These are phyloP conservation scores for Pichia thaimueangensis DNA, from an alignment of 805 yeast genomes.

Conservation along the genomic window DNA sequence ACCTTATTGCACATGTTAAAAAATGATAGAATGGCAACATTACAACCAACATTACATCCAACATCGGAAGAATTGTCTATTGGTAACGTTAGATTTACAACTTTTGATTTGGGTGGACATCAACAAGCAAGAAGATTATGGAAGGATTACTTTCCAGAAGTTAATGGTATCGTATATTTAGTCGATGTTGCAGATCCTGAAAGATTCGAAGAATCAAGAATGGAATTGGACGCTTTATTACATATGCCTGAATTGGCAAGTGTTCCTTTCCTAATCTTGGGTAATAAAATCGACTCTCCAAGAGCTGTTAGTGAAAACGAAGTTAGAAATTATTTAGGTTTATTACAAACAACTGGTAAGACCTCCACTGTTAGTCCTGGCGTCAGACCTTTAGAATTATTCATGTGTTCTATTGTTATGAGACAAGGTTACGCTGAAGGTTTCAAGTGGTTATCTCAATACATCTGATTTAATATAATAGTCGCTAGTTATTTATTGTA, in stretches of 20 bases:
- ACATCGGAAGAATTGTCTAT: conserved; percentile 97
- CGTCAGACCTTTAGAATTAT: conserved; percentile 89
- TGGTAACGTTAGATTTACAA: conserved; percentile 93
- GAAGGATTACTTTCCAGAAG: conserved; percentile 99
- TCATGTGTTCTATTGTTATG: conserved; percentile 97
- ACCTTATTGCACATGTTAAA: conserved; percentile 78
- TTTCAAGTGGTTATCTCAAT: conserved; percentile 96
- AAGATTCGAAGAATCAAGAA: conserved; percentile 90
- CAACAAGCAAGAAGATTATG: conserved; percentile 98
- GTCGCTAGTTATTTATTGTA: too few relatives aligned
- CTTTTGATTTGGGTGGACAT: conserved; percentile 98
- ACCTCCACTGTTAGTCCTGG: conserved; percentile 62
- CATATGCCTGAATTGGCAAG: conserved; percentile 83
- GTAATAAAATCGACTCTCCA: conserved; percentile 94
- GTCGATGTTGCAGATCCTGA: conserved; percentile 97
- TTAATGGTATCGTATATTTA: conserved; percentile 90
- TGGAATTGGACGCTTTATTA: conserved; percentile 88
- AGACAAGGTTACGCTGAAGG: conserved; percentile 99
- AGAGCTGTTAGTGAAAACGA: conserved; percentile 94
- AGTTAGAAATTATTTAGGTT: conserved; percentile 81
- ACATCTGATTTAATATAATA: conserved; percentile 47
- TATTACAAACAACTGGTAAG: conserved; percentile 87
- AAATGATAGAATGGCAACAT: conserved; percentile 95
- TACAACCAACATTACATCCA: conserved; percentile 98
- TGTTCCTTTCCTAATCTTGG: conserved; percentile 91